These are phyloP conservation scores for Salix viminalis DNA, from an alignment of 345 rosid genomes.

Conservation along the genomic window DNA sequence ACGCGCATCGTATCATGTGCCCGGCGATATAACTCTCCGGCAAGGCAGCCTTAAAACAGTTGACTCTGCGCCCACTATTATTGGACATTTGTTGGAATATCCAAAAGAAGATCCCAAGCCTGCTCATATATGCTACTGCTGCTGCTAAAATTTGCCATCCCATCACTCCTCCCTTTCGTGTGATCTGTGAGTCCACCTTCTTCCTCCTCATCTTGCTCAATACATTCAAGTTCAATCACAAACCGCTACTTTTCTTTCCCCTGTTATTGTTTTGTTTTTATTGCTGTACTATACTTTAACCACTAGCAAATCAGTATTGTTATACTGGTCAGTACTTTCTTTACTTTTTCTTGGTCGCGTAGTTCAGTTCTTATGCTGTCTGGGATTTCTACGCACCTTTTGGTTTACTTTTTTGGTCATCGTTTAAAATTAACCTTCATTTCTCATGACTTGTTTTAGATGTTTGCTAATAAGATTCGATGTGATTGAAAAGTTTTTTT, in stretches of 20 bases:
- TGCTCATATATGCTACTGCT: not conserved
- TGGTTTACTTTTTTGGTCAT: not conserved
- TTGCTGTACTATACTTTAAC: not conserved
- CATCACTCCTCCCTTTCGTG: not conserved
- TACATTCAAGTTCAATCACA: not conserved
- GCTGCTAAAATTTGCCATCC: not conserved
- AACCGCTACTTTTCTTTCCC: not conserved
- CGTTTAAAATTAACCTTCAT: not conserved
- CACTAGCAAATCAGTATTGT: not conserved
- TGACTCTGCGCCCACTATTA: not conserved
- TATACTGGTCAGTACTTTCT: not conserved
- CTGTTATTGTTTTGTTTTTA: not conserved
- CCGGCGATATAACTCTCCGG: not conserved
- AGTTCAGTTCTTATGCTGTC: not conserved
- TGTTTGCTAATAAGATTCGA: not conserved
- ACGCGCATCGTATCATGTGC: not conserved
- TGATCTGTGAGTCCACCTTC: not conserved
- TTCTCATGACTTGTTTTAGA: not conserved
- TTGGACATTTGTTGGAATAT: not conserved
- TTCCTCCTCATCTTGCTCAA: not conserved
- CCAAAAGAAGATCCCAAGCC: constrained; percentile 1
- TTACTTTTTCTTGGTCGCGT: not conserved
- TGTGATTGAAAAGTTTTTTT: not conserved
- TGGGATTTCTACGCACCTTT: too few relatives aligned
- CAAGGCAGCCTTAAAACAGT: not conserved